Evolutionary conservation across 2,329 filamentous ascomycete species (phyloP).

Genomic region (Rosellinia necatrix): DNA sequence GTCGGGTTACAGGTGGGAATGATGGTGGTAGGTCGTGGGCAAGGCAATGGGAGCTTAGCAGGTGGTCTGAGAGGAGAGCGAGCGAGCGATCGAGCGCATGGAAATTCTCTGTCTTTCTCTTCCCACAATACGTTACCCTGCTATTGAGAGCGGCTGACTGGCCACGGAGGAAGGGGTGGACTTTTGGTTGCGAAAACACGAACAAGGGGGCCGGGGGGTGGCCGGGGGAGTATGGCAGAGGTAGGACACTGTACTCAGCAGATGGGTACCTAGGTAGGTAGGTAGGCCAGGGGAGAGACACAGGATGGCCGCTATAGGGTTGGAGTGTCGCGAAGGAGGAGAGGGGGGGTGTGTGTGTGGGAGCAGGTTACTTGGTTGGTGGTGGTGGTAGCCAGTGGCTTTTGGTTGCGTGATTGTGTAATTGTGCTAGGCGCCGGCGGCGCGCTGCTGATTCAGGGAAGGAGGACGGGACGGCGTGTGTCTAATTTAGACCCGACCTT

Average conservation of each 20-base stretch:
- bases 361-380: not conserved
- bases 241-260: too few species aligned
- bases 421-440: too few species aligned
- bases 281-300: not conserved
- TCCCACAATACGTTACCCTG: constrained; percentile 16
- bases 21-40: constrained; percentile 30
- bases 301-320: not conserved
- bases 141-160: constrained; percentile 24
- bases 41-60: constrained; percentile 29
- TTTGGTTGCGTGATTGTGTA: not conserved
- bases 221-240: too few species aligned
- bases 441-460: constrained; percentile 11
- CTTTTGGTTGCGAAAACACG: constrained; percentile 11
- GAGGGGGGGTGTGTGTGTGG: not conserved
- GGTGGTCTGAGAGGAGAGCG: constrained; percentile 32
- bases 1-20: constrained; percentile 30
- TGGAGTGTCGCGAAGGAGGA: not conserved
- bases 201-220: constrained; percentile 17
- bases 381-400: too few species aligned
- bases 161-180: constrained; percentile 7
- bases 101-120: constrained; percentile 26
- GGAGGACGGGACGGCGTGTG: constrained; percentile 9
- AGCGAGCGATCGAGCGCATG: constrained; percentile 25
- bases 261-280: not conserved
- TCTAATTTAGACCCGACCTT: not conserved